Evolutionary conservation across 164 flowering plant genomes (phyloP), one percentile per base, ranked within the genome.

Genomic region (Paratinospora sagittata): DNA sequence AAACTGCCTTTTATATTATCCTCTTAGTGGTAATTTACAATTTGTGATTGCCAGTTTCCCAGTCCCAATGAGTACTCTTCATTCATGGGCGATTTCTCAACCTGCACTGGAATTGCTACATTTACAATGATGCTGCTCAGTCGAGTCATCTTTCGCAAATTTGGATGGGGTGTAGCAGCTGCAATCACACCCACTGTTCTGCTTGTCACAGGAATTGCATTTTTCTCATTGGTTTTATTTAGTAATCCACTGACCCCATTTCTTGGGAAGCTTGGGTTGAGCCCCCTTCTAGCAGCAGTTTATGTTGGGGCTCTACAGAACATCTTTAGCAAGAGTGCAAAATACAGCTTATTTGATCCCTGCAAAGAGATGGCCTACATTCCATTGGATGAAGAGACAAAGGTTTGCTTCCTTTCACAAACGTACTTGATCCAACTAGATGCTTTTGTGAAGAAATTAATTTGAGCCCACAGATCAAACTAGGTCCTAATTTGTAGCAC

Each of bases 291-390:
- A 52, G 80, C 80, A 27, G 80, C 80, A 77, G 80, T 77, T 52
- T 77, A 77, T 67, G 74, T 77, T 52, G 80, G 80, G 58, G 80
- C 80, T 62, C 2, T 77, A 14, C 80, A 77, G 70, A 77, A 77
- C 58, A 77, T 77, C 34, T 77, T 77, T 60, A 77, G 80, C 67
- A 77, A 77, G 74, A 77, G 80, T 70, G 80, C 80, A 7, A 77
- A 77, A 70, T 77, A 77, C 77, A 77, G 80, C 71, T 70, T 77
- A 49, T 77, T 77, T 70, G 79, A 77, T 67, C 79, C 79, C 36
- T 77, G 79, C 43, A 77, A 77, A 67, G 80, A 77, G 72, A 77
- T 77, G 80, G 80, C 80, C 30, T 77, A 77, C 74, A 77, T 77
- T 66, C 80, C 80, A 13, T 64, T 77, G 74, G 80, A 77, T 73